A percentile compares a stretch with the other conserved stretches of the same genome.
These are phyloP conservation scores for Graphium sp. DNA, from an alignment of 2,329 filamentous ascomycete genomes.

Conservation along the genomic window DNA sequence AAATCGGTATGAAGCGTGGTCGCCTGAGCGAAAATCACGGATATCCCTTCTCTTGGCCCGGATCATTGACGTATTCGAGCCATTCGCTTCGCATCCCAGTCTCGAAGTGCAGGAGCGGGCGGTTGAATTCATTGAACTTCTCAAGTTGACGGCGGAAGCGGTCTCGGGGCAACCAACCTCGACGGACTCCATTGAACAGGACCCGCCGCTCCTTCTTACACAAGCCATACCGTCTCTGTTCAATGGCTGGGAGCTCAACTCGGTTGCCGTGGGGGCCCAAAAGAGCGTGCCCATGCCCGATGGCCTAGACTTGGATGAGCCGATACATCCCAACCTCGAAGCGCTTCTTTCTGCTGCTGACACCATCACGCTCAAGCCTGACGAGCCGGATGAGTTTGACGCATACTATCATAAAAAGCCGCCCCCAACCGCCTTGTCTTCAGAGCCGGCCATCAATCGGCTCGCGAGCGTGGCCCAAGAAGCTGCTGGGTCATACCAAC, in stretches of 20 bases:
- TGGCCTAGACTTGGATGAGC: slow-evolving; percentile 60
- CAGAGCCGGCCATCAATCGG: slow-evolving; percentile 35
- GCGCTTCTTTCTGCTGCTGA: slow-evolving; percentile 47
- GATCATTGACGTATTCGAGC: slow-evolving; percentile 68
- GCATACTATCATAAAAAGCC: slow-evolving; percentile 44
- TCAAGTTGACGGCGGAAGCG: slow-evolving; percentile 76
- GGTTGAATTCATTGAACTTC: slow-evolving; percentile 79
- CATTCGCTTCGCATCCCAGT: slow-evolving; percentile 63
- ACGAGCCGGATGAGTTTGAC: slow-evolving; percentile 50
- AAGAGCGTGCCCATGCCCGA: slow-evolving; percentile 68
- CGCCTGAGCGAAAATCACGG: slow-evolving; percentile 53
- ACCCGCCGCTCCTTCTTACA: slow-evolving; percentile 70
- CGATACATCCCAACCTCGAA: slow-evolving; percentile 62
- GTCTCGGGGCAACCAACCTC: slow-evolving; percentile 47
- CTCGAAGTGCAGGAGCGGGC: slow-evolving; percentile 91
- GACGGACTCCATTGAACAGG: slow-evolving; percentile 34
- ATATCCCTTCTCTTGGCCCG: slow-evolving; percentile 65
- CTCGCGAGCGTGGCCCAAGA: slow-evolving; percentile 34
- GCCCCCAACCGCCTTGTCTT: slow-evolving; percentile 31
- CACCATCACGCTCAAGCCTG: slow-evolving; percentile 25
- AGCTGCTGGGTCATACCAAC: slow-evolving; percentile 36
- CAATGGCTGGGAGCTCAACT: slow-evolving; percentile 74
- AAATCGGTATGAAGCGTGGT: slow-evolving; percentile 51
- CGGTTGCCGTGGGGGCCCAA: slow-evolving; percentile 70
- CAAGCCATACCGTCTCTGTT: slow-evolving; percentile 86